These are phyloP conservation scores for Rhodotorula taiwanensis DNA, from an alignment of 768 basidiomycete species.

Conservation along the genomic window DNA sequence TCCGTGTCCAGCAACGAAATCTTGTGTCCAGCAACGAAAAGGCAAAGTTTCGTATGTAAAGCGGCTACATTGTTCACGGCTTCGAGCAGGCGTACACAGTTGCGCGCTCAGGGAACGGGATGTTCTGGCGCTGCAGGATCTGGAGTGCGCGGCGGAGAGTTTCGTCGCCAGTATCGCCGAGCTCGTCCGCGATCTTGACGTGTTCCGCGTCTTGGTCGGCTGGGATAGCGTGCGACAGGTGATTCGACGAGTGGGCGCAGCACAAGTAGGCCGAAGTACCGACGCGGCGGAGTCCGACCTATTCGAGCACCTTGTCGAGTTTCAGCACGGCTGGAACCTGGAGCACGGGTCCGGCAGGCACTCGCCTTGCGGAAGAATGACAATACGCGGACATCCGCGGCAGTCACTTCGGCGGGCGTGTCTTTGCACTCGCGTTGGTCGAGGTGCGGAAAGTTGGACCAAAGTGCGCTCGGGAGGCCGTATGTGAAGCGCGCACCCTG, in stretches of 20 bases:
- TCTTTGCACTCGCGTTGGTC: background rate
- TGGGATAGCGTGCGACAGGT: background rate
- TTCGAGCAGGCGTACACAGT: no score
- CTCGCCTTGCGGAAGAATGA: background rate
- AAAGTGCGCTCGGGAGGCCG: no score
- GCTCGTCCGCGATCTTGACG: background rate
- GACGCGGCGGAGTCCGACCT: background rate
- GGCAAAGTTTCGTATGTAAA: no score
- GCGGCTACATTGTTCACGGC: no score
- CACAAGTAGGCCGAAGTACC: background rate
- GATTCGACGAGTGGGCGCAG: background rate
- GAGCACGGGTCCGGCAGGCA: no score
- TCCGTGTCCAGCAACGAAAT: no score
- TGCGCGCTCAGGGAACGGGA: no score
- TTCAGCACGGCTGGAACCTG: no score
- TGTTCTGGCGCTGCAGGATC: no score
- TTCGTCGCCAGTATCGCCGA: no score
- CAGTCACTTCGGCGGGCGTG: background rate
- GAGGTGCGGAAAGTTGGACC: background rate
- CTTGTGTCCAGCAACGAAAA: background rate
- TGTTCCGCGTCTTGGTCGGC: background rate
- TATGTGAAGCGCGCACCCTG: background rate
- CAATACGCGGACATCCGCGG: background rate
- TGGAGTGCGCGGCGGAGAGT: no score
- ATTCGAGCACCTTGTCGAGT: no score